Evolutionary conservation across 2,329 filamentous ascomycete genomes (phyloP).

Genomic region (Exophiala lecanii-corni): DNA sequence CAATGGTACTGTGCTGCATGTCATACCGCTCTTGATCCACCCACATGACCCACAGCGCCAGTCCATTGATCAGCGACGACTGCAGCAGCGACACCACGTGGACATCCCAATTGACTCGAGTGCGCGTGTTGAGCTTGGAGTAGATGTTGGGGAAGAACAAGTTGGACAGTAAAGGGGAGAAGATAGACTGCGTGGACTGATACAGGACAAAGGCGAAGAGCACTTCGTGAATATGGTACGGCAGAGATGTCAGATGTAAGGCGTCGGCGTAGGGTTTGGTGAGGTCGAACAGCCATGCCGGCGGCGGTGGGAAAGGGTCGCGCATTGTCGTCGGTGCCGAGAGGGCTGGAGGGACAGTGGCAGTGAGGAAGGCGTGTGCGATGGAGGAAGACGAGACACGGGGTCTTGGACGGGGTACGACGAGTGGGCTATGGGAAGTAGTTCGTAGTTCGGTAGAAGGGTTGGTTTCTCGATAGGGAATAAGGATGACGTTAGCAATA

Average conservation of each 20-base stretch:
- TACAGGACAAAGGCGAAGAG: constrained; percentile 54
- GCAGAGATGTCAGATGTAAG: constrained; percentile 52
- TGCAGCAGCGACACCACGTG: constrained; percentile 62
- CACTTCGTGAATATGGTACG: constrained; percentile 60
- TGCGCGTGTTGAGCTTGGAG: constrained; percentile 49
- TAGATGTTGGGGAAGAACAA: constrained; percentile 54
- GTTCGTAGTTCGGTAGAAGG: constrained; percentile 29
- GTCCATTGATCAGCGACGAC: constrained; percentile 50
- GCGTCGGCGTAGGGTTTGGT: constrained; percentile 48
- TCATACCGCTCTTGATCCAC: constrained; percentile 51
- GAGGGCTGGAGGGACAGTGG: neutral
- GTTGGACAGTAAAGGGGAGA: constrained; percentile 53
- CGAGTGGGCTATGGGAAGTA: too few relatives aligned
- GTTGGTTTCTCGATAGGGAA: too few relatives aligned
- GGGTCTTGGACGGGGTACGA: too few relatives aligned
- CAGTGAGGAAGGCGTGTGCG: constrained; percentile 51
- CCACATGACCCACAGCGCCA: constrained; percentile 56
- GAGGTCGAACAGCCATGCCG: constrained; percentile 46
- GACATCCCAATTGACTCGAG: constrained; percentile 62
- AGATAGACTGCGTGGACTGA: constrained; percentile 48
- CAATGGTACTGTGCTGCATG: constrained; percentile 44
- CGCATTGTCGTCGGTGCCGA: constrained; percentile 31
- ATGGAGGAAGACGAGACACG: too few relatives aligned
- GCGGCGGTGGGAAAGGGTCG: constrained; percentile 44
- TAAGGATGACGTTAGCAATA: too few relatives aligned